These are phyloP conservation scores for Phaeotremella skinneri DNA, from an alignment of 768 basidiomycete species.

Conservation along the genomic window DNA sequence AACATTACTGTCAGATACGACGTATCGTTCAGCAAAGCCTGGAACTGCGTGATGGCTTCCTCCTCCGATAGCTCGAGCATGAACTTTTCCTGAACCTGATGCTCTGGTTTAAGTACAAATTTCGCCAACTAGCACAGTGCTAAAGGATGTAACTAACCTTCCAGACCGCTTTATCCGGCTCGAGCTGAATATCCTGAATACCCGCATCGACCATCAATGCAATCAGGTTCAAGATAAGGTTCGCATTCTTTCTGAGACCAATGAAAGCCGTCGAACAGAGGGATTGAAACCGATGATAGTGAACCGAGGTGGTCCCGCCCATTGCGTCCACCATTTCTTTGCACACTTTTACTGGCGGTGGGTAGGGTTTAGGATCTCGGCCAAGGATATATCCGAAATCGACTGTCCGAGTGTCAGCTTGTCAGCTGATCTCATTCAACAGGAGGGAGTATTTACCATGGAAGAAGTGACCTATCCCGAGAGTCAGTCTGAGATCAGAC, in stretches of 20 bases:
- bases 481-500: not conserved
- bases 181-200: constrained; percentile 90
- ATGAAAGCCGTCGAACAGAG: constrained; percentile 98
- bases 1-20: constrained; percentile 89
- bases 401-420: constrained; percentile 58
- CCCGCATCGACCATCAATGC: constrained; percentile 97
- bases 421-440: not conserved
- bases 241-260: constrained; percentile 91
- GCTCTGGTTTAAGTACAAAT: constrained; percentile 31
- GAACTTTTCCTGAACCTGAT: constrained; percentile 95
- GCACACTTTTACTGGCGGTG: constrained; percentile 96
- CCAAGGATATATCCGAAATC: constrained; percentile 99
- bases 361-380: constrained; percentile 94
- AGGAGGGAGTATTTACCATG: constrained; percentile 62
- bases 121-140: not conserved
- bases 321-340: constrained; percentile 99
- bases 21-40: constrained; percentile 86
- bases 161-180: constrained; percentile 56
- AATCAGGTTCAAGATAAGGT: constrained; percentile 92
- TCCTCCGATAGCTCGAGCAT: constrained; percentile 90
- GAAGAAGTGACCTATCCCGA: constrained; percentile 91
- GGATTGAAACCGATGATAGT: constrained; percentile 92
- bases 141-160: constrained; percentile 50
- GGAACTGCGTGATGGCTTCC: constrained; percentile 96
- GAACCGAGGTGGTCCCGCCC: constrained; percentile 95